These are phyloP conservation scores for Solanum hybrid DNA, from an alignment of 305 asterid species.

Conservation along the genomic window DNA sequence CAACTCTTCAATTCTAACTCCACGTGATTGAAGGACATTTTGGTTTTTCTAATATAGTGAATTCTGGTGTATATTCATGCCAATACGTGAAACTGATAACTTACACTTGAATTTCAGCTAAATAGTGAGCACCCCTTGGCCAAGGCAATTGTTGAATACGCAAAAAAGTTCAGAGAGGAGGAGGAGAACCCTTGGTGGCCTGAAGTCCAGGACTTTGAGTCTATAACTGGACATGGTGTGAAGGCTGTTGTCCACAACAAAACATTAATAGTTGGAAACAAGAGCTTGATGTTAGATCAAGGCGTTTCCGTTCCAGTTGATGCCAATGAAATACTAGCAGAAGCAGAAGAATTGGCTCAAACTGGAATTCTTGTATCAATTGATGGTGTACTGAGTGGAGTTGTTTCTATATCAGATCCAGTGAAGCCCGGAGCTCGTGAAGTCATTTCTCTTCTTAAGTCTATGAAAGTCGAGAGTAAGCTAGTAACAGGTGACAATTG, in stretches of 20 bases:
- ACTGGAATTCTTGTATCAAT: conserved; percentile 60
- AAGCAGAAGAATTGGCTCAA: conserved; percentile 50
- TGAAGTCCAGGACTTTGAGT: conserved; percentile 38
- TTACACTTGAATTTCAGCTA: conserved; percentile 22
- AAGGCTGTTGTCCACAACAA: conserved; percentile 41
- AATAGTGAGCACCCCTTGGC: conserved; percentile 88
- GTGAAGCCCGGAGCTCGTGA: conserved; percentile 56
- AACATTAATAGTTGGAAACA: conserved; percentile 57
- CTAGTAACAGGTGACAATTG: conserved; percentile 73
- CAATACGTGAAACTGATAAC: background rate
- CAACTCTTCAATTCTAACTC: background rate
- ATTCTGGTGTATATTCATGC: background rate
- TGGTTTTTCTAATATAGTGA: background rate
- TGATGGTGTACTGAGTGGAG: conserved; percentile 39
- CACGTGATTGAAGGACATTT: background rate
- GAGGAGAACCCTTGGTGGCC: conserved; percentile 38
- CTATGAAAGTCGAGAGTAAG: conserved; percentile 45
- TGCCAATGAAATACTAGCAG: conserved; percentile 38
- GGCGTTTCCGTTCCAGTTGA: conserved; percentile 26
- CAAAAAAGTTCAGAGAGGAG: conserved; percentile 31
- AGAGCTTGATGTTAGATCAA: conserved; percentile 44
- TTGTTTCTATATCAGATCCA: conserved; percentile 59
- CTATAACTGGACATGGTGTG: conserved; percentile 70
- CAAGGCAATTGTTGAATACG: conserved; percentile 54
- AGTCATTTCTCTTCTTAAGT: conserved; percentile 48